These are phyloP conservation scores for Filobasidium uniguttulatum DNA, from an alignment of 1,284 basidiomycete genomes.

Conservation along the genomic window DNA sequence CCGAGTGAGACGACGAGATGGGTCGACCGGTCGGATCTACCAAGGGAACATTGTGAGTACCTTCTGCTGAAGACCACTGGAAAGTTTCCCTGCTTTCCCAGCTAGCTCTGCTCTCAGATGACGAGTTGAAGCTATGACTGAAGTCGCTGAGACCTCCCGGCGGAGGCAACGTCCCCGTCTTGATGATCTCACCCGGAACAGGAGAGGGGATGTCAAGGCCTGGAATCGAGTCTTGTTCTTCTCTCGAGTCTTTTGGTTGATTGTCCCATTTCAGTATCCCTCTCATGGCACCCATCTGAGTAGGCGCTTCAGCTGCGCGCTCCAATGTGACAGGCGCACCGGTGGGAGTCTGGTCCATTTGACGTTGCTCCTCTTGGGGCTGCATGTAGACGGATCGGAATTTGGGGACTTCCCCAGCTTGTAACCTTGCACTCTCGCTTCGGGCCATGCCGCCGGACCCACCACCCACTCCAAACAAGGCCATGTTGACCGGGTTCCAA, in stretches of 20 bases:
- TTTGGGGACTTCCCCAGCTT: conserved; percentile 21
- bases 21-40: conserved; percentile 18
- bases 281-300: conserved; percentile 25
- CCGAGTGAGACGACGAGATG: conserved; percentile 22
- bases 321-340: conserved; percentile 15
- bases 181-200: conserved; percentile 27
- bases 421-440: conserved; percentile 12
- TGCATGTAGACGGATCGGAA: conserved; percentile 22
- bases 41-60: conserved; percentile 15
- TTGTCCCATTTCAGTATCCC: conserved; percentile 26
- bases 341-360: neutral
- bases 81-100: conserved; percentile 33
- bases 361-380: conserved; percentile 5
- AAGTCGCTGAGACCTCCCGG: conserved; percentile 25
- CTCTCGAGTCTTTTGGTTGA: conserved; percentile 14
- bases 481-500: conserved; percentile 17
- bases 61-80: conserved; percentile 34
- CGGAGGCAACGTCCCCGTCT: conserved; percentile 8
- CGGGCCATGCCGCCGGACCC: conserved; percentile 5
- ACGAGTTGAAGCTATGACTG: conserved; percentile 24
- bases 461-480: neutral
- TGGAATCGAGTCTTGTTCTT: conserved; percentile 5
- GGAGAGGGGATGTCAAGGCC: conserved; percentile 17
- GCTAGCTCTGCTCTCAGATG: conserved; percentile 25
- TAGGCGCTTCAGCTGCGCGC: conserved; percentile 17